These are phyloP conservation scores for Tuber umbilicatum DNA, from an alignment of 495 filamentous ascomycete genomes.

Conservation along the genomic window DNA sequence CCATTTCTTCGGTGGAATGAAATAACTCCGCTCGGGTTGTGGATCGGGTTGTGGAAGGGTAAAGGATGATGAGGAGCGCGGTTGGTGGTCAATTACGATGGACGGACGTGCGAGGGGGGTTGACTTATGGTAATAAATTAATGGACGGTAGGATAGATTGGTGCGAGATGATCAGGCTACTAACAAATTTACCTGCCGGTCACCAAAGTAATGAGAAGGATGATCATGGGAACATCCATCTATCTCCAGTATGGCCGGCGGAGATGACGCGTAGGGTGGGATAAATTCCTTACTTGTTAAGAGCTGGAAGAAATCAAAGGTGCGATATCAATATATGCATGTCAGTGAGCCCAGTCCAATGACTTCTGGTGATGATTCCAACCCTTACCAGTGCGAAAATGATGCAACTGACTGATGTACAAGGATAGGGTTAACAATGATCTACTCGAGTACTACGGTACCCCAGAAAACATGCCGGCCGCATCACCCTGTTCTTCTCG, in stretches of 20 bases:
- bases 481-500: not conserved
- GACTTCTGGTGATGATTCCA: not conserved
- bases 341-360: not conserved
- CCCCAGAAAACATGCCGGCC: not conserved
- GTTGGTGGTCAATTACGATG: not conserved
- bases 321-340: slow-evolving; percentile 4
- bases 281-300: not conserved
- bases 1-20: not conserved
- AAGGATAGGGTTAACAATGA: not conserved
- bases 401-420: slow-evolving; percentile 2
- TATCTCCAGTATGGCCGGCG: not conserved
- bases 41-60: not conserved
- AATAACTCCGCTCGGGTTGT: not conserved
- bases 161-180: not conserved
- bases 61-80: not conserved
- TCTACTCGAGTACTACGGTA: not conserved
- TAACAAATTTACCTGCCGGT: not conserved
- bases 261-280: not conserved
- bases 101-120: not conserved
- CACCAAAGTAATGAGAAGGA: not conserved
- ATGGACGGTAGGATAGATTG: not conserved
- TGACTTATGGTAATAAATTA: not conserved
- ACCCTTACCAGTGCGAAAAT: not conserved
- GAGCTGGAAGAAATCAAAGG: not conserved
- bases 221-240: slow-evolving; percentile 5